Base-by-base conservation (phyloP, 495 filamentous ascomycete genomes). In the Podospora conica region DNA sequence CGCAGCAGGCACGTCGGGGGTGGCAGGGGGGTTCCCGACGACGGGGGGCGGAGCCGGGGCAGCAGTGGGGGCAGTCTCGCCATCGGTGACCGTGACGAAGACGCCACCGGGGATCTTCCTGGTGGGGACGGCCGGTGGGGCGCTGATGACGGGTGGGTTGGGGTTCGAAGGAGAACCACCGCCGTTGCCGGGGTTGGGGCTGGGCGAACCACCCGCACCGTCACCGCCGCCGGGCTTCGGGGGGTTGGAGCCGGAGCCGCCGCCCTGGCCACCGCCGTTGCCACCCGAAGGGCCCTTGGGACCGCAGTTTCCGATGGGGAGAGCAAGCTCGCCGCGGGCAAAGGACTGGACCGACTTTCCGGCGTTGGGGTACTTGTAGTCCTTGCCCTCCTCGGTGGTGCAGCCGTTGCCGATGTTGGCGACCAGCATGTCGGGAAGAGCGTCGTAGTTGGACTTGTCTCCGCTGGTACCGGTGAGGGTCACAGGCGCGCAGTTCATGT, bases 401-500 rank as follows among this genome's bases (percentile, higher is more conserved):
- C 88, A 91, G 62, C 80, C 80, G 22, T 77, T 77, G 60, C 77
- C 80, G 65, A 91, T 82, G 81, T 96, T 96, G 70, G 90, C 88
- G 20, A 88, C 83, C 57, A 96, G 86, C 90, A 97, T 91, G 63
- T 88, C 80, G 1, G 93, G 93, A 22, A 92, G 88, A 27, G 75
- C 78, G 67, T 84, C 79, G 68, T 83, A 84, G 66, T 82, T 80
- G 27, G 78, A 31, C 66, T 80, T 64, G 18, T 78, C 67, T 59
- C 84, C 86, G 5, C 81, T 82, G 0, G 78, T 76, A 40, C 83
- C 83, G 1, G 77, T 79, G 68, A 96, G 84, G 6, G 82, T 86
- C 57, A 94, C 82, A 21, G 90, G 85, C 4, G 88, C 90, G 67
- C 93, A 97, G 83, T 93, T 92, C 93, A 96, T 96, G 82, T 96